Evolutionary conservation across 2,329 filamentous ascomycete species (phyloP).

Genomic region (Nemania diffusa): DNA sequence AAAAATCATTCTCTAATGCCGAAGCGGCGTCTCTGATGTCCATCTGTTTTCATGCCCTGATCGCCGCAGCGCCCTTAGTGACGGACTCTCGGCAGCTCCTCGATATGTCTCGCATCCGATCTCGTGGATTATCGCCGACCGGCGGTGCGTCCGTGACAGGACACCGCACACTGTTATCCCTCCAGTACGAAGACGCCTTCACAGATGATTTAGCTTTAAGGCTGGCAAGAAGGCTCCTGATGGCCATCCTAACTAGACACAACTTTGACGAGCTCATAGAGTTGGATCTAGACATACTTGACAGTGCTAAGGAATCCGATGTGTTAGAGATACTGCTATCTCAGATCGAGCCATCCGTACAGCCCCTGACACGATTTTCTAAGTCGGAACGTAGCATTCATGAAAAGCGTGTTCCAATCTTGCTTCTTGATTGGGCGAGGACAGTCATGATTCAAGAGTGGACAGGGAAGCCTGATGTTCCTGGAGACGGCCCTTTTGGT

Average conservation of each 20-base stretch:
- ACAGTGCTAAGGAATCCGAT: constrained; percentile 52
- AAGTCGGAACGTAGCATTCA: constrained; percentile 64
- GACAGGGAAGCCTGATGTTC: constrained; percentile 78
- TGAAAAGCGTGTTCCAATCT: constrained; percentile 65
- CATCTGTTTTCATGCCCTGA: constrained; percentile 70
- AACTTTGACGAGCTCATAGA: constrained; percentile 59
- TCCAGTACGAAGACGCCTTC: constrained; percentile 72
- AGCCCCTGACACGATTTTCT: constrained; percentile 60
- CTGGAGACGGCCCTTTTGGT: constrained; percentile 76
- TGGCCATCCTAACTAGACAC: constrained; percentile 65
- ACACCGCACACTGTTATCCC: constrained; percentile 61
- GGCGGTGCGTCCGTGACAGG: constrained; percentile 58
- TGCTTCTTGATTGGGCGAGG: constrained; percentile 76
- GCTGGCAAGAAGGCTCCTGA: constrained; percentile 67
- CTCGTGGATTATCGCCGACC: constrained; percentile 62
- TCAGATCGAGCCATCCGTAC: constrained; percentile 64
- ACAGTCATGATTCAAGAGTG: constrained; percentile 82
- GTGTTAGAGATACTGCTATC: constrained; percentile 61
- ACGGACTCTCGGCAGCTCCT: constrained; percentile 60
- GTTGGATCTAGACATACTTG: constrained; percentile 50
- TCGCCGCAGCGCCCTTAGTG: constrained; percentile 66
- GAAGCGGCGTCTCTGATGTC: constrained; percentile 66
- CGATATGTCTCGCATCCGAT: constrained; percentile 70
- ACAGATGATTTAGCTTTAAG: constrained; percentile 69
- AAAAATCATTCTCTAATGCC: constrained; percentile 55